These are phyloP conservation scores for Sporopachydermia cereana DNA, from an alignment of 1,139 yeast species.

Conservation along the genomic window DNA sequence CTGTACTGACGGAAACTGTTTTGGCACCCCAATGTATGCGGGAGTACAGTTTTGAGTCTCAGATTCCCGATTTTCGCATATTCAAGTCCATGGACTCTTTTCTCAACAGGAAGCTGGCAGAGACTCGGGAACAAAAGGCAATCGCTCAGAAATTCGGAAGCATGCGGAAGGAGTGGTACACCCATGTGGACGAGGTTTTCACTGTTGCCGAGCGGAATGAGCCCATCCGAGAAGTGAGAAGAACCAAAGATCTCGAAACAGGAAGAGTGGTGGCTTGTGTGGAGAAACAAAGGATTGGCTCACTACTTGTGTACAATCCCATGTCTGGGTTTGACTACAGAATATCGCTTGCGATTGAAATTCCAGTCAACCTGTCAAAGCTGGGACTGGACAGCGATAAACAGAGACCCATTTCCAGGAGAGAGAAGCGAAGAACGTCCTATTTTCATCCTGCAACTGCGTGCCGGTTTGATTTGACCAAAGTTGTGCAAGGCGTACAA, in stretches of 20 bases:
- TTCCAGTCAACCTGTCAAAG: slow-evolving; percentile 33
- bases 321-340: slow-evolving; percentile 69
- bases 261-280: slow-evolving; percentile 58
- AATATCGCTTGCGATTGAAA: slow-evolving; percentile 63
- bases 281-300: slow-evolving; percentile 60
- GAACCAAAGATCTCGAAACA: slow-evolving; percentile 55
- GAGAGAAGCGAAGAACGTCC: slow-evolving; percentile 55
- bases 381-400: slow-evolving; percentile 11
- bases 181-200: slow-evolving; percentile 25
- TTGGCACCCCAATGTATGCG: slow-evolving; percentile 41
- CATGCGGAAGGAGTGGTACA: slow-evolving; percentile 4
- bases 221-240: slow-evolving; percentile 49
- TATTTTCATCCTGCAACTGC: slow-evolving; percentile 58
- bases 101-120: neutral
- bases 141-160: neutral
- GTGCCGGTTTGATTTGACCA: slow-evolving; percentile 60
- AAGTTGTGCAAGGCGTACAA: slow-evolving; percentile 37
- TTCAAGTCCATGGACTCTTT: neutral
- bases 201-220: slow-evolving; percentile 32
- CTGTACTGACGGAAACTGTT: slow-evolving; percentile 68
- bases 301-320: slow-evolving; percentile 62
- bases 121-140: slow-evolving; percentile 11
- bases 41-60: slow-evolving; percentile 20
- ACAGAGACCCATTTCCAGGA: slow-evolving; percentile 38
- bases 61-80: slow-evolving; percentile 22